A percentile compares a stretch with the other conserved stretches of the same genome.
These are phyloP conservation scores for Populus davidiana DNA, from an alignment of 345 rosid genomes.

Conservation along the genomic window DNA sequence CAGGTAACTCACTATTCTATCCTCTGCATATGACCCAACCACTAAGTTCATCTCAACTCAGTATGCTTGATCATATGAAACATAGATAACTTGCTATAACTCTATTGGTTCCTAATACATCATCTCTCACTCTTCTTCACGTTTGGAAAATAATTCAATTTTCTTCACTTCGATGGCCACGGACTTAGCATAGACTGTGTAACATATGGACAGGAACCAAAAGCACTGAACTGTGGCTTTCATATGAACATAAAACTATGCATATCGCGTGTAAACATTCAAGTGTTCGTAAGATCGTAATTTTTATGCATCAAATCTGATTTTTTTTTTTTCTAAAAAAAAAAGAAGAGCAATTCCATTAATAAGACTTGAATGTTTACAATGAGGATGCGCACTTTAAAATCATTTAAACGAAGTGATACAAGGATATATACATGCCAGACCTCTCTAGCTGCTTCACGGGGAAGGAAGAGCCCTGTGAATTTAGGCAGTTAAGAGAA, in stretches of 20 bases:
- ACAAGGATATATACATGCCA: conserved; percentile 8
- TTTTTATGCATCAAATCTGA: background rate
- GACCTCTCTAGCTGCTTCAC: background rate
- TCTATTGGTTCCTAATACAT: background rate
- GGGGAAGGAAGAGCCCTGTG: background rate
- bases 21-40: background rate
- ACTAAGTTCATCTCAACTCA: background rate
- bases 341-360: background rate
- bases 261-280: background rate
- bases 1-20: background rate
- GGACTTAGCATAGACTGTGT: background rate
- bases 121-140: background rate
- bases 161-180: background rate
- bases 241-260: background rate
- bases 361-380: background rate
- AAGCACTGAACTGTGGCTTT: background rate
- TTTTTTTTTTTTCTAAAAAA: background rate
- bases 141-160: background rate
- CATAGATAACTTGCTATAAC: background rate
- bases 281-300: background rate
- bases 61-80: background rate
- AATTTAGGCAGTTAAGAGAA: conserved; percentile 47
- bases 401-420: conserved; percentile 11
- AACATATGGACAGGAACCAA: background rate
- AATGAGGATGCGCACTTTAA: background rate